Conservation (phyloP, 768 basidiomycete genomes). For the Mrakia frigida region DNA sequence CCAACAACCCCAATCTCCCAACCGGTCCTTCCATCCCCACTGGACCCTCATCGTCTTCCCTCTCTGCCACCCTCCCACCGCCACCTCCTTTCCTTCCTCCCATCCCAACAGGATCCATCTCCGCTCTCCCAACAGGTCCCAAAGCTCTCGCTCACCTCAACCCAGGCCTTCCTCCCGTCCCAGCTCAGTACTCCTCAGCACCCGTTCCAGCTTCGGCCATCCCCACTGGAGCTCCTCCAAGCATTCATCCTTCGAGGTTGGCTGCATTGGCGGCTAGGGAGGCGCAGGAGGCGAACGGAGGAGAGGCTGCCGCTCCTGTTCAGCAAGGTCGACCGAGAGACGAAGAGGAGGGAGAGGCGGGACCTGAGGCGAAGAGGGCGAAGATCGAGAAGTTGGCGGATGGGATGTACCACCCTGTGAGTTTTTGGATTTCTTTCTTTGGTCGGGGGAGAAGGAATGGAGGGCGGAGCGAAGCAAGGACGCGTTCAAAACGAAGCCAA, state of each 20-base stretch:
- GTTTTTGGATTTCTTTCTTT: slow-evolving; percentile 31
- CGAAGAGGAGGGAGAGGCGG: slow-evolving; percentile 66
- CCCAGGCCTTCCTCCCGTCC: slow-evolving; percentile 3
- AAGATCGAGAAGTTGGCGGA: slow-evolving; percentile 78
- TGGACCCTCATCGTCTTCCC: background rate
- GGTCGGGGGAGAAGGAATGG: too few species aligned
- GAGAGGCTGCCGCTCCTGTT: slow-evolving; percentile 29
- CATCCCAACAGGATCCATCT: slow-evolving; percentile 18
- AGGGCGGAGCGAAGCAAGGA: too few species aligned
- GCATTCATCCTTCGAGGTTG: slow-evolving; percentile 65
- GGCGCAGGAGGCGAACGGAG: slow-evolving; percentile 42
- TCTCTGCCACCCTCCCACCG: background rate
- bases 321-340: slow-evolving; percentile 57
- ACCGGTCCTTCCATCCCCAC: background rate
- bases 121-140: slow-evolving; percentile 34
- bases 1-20: background rate
- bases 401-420: slow-evolving; percentile 69
- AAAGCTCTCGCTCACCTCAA: slow-evolving; percentile 34
- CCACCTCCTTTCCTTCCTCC: slow-evolving; percentile 10
- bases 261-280: slow-evolving; percentile 55
- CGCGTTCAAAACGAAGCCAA: too few species aligned
- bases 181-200: slow-evolving; percentile 61
- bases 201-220: slow-evolving; percentile 62
- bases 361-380: slow-evolving; percentile 81
- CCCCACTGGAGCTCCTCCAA: slow-evolving; percentile 44